These are phyloP conservation scores for Linderina pennispora DNA, from an alignment of 192 early-diverging fungal species.

Conservation along the genomic window DNA sequence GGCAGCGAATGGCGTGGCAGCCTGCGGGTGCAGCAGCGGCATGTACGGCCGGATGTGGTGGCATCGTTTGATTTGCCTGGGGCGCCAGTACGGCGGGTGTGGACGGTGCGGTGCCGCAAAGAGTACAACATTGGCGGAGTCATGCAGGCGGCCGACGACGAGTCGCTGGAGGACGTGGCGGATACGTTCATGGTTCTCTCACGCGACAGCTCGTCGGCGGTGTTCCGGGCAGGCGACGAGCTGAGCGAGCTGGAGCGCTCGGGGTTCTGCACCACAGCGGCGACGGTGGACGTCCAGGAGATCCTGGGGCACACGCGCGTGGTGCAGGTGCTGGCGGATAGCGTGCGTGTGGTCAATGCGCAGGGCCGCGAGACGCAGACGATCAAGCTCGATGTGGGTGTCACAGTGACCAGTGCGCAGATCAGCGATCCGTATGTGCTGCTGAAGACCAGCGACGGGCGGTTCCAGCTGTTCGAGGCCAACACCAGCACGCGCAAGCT, in stretches of 20 bases:
- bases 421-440: slow-evolving; percentile 81
- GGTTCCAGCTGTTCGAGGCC: slow-evolving; percentile 53
- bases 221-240: slow-evolving; percentile 78
- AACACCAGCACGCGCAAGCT: slow-evolving; percentile 44
- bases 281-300: slow-evolving; percentile 72
- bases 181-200: slow-evolving; percentile 42
- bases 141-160: slow-evolving; percentile 32
- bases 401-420: slow-evolving; percentile 60
- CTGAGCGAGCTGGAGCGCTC: slow-evolving; percentile 64
- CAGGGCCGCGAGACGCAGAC: slow-evolving; percentile 27
- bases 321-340: slow-evolving; percentile 77
- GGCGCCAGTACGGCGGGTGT: slow-evolving; percentile 30
- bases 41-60: slow-evolving; percentile 56
- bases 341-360: slow-evolving; percentile 65
- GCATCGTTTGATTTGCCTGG: slow-evolving; percentile 51
- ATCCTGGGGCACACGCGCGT: slow-evolving; percentile 64
- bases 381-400: slow-evolving; percentile 9
- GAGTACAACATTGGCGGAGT: slow-evolving; percentile 44
- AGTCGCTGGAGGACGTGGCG: slow-evolving; percentile 13
- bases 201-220: slow-evolving; percentile 29
- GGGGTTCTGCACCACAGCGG: slow-evolving; percentile 67
- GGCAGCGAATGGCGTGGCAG: slow-evolving; percentile 54
- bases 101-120: slow-evolving; percentile 28
- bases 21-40: slow-evolving; percentile 54
- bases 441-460: slow-evolving; percentile 59